These are phyloP conservation scores for Curvularia verruculosa DNA, from an alignment of 2,329 filamentous ascomycete species.

Conservation along the genomic window DNA sequence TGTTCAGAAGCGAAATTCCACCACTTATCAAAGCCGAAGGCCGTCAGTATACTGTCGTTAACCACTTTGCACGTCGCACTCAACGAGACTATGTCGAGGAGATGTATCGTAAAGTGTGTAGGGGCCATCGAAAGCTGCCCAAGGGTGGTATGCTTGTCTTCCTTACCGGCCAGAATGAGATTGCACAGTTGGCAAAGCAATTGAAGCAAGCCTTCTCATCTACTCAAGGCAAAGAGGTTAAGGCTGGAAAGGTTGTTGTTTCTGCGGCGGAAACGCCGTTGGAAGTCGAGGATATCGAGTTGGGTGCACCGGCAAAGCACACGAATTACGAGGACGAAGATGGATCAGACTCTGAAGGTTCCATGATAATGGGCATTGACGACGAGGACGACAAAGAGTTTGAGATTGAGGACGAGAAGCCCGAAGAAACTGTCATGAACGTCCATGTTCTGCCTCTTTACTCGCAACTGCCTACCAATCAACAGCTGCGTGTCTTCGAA, in stretches of 20 bases:
- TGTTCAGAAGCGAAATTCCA: constrained; percentile 76
- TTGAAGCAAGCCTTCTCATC: constrained; percentile 71
- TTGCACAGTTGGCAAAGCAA: constrained; percentile 78
- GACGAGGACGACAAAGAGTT: constrained; percentile 68
- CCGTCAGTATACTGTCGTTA: constrained; percentile 85
- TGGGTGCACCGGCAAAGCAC: constrained; percentile 59
- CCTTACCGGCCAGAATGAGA: constrained; percentile 91
- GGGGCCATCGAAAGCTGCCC: constrained; percentile 87
- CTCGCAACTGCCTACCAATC: constrained; percentile 85
- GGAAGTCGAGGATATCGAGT: constrained; percentile 85
- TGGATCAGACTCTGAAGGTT: constrained; percentile 61
- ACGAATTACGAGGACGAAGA: constrained; percentile 53
- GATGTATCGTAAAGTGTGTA: constrained; percentile 82
- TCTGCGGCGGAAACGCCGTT: constrained; percentile 77
- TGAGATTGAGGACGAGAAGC: constrained; percentile 67
- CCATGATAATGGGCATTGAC: constrained; percentile 66
- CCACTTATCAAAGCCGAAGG: constrained; percentile 90
- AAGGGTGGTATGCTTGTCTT: constrained; percentile 93
- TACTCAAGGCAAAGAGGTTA: constrained; percentile 54
- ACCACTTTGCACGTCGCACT: constrained; percentile 85
- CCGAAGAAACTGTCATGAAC: constrained; percentile 65
- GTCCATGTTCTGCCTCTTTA: constrained; percentile 94
- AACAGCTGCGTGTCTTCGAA: constrained; percentile 91
- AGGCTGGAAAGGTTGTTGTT: constrained; percentile 73
- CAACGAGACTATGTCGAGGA: constrained; percentile 89